Evolutionary conservation across 495 filamentous ascomycete species (phyloP).

Genomic region (Terfezia claveryi): DNA sequence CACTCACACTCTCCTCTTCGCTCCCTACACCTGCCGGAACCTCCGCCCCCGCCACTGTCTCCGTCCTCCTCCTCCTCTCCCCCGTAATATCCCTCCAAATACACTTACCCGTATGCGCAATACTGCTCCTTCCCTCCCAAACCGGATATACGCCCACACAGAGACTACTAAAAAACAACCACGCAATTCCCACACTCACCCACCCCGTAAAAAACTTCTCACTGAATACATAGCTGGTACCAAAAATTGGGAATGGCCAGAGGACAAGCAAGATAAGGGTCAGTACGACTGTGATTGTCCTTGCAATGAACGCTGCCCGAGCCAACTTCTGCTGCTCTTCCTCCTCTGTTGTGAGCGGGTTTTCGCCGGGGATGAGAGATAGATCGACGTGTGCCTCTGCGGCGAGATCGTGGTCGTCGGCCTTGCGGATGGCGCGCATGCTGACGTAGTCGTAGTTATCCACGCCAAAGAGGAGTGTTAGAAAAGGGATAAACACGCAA

Average conservation of each 20-base stretch:
- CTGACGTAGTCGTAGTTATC: slow-evolving; percentile 80
- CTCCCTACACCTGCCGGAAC: not conserved
- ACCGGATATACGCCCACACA: slow-evolving; percentile 67
- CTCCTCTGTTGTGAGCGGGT: slow-evolving; percentile 22
- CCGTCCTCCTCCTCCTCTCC: slow-evolving; percentile 22
- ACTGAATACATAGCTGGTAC: slow-evolving; percentile 64
- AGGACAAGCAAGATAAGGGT: slow-evolving; percentile 59
- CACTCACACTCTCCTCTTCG: not conserved
- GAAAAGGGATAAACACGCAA: slow-evolving; percentile 50
- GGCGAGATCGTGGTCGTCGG: slow-evolving; percentile 60
- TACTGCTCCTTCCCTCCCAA: slow-evolving; percentile 54
- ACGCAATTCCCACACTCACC: slow-evolving; percentile 66
- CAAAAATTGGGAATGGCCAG: slow-evolving; percentile 95
- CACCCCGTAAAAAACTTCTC: slow-evolving; percentile 86
- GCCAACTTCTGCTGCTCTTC: slow-evolving; percentile 48
- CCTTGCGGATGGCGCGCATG: slow-evolving; percentile 65
- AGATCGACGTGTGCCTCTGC: slow-evolving; percentile 46
- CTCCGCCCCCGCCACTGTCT: not conserved
- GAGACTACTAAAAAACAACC: slow-evolving; percentile 55
- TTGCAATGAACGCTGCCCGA: slow-evolving; percentile 56
- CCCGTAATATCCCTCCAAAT: slow-evolving; percentile 52
- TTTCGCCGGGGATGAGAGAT: slow-evolving; percentile 41
- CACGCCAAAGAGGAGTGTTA: slow-evolving; percentile 50
- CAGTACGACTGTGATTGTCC: slow-evolving; percentile 50
- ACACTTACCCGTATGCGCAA: slow-evolving; percentile 37